phyloP scores from a whole-genome alignment of 495 filamentous ascomycete genomes.

The Podospora bellae-mahoneyi region DNA sequence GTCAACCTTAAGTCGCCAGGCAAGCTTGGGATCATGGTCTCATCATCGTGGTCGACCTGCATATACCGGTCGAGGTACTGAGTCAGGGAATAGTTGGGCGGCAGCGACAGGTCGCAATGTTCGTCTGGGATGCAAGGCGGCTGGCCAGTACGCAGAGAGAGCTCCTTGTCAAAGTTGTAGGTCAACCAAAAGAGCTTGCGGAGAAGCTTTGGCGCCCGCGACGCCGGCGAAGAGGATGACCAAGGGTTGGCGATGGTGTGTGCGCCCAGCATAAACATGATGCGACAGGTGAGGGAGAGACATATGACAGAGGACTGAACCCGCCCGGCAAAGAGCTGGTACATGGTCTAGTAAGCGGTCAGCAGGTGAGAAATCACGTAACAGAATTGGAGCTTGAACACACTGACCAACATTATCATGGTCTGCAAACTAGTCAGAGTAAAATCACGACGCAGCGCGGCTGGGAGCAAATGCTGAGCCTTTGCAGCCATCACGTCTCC shows the following conservation, averaged over 20 bases:
- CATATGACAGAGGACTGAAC: constrained; percentile 45
- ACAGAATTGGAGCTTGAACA: not conserved
- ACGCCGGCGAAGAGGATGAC: constrained; percentile 3
- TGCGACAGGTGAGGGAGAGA: constrained; percentile 41
- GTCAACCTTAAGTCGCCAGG: constrained; percentile 49
- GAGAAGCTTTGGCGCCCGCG: constrained; percentile 30
- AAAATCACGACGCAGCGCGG: constrained; percentile 40
- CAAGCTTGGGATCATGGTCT: constrained; percentile 40
- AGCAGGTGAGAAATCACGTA: not conserved
- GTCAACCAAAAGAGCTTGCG: constrained; percentile 54
- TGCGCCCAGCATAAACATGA: constrained; percentile 49
- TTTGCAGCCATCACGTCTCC: constrained; percentile 38
- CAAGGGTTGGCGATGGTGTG: constrained; percentile 30
- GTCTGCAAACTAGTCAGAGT: constrained; percentile 44
- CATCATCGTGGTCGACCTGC: constrained; percentile 16
- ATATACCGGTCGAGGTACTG: constrained; percentile 25
- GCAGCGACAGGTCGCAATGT: constrained; percentile 53
- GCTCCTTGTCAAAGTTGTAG: constrained; percentile 52
- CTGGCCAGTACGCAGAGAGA: constrained; percentile 49
- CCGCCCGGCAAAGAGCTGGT: constrained; percentile 46
- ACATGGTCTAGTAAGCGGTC: constrained; percentile 33
- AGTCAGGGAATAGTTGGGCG: constrained; percentile 43
- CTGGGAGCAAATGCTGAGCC: constrained; percentile 41
- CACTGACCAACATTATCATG: constrained; percentile 44
- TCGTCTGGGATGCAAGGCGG: constrained; percentile 51